phyloP scores from a whole-genome alignment of 1,284 basidiomycete species.

The Rhodotorula glutinis region DNA sequence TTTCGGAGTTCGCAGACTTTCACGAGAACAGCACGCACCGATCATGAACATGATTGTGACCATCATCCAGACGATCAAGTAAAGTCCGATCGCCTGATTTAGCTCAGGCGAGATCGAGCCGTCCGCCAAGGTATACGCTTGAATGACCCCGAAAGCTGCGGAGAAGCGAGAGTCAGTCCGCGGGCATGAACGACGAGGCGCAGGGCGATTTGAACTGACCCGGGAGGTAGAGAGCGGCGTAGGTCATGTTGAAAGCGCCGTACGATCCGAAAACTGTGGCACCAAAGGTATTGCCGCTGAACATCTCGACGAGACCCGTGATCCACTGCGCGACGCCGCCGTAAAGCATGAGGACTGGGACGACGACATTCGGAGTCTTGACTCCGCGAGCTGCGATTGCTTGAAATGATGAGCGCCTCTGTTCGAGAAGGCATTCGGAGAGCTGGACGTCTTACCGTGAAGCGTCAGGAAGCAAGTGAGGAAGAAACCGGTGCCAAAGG shows the following conservation, averaged over 20 bases:
- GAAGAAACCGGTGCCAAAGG: background rate
- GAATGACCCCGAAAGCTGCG: background rate
- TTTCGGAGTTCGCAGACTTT: background rate
- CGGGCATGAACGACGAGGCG: too few species aligned
- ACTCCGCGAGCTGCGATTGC: constrained; percentile 6
- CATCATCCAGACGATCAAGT: constrained; percentile 13
- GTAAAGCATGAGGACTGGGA: constrained; percentile 21
- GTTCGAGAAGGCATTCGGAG: background rate
- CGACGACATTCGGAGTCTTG: constrained; percentile 5
- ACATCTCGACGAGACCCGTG: constrained; percentile 27
- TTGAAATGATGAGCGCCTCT: background rate
- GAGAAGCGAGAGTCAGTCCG: background rate
- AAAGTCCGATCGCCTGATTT: constrained; percentile 26
- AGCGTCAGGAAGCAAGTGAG: background rate
- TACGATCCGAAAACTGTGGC: constrained; percentile 17
- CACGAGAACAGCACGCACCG: background rate
- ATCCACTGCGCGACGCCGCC: constrained; percentile 23
- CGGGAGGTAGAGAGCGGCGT: constrained; percentile 28
- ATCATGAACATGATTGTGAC: constrained; percentile 22
- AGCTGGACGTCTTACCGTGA: background rate
- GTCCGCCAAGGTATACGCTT: constrained; percentile 12
- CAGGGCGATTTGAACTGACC: constrained; percentile 3
- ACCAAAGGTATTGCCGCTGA: constrained; percentile 25
- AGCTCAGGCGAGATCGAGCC: constrained; percentile 17
- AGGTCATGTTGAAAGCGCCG: constrained; percentile 28